Conservation (phyloP, 2,329 filamentous ascomycete genomes). For the Moelleriella libera region DNA sequence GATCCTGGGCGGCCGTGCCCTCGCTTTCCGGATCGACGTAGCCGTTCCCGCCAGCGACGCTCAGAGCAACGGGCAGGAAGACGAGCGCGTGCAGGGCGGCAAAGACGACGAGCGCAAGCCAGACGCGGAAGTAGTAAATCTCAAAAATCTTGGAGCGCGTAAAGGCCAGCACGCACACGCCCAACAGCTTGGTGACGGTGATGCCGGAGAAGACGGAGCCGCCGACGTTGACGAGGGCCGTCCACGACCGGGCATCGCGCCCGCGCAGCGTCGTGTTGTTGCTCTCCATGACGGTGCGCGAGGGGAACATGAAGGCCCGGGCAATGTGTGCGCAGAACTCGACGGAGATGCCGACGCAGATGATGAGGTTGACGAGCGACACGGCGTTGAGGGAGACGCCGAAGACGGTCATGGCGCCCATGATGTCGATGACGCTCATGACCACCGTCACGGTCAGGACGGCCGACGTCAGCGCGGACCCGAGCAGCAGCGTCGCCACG, state of each 20-base stretch:
- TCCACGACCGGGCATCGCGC: conserved; percentile 78
- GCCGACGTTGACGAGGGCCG: conserved; percentile 86
- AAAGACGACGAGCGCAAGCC: conserved; percentile 82
- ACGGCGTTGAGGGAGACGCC: conserved; percentile 89
- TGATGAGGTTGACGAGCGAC: conserved; percentile 88
- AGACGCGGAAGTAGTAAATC: conserved; percentile 97
- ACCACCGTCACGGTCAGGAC: conserved; percentile 76
- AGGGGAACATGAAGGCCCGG: conserved; percentile 89
- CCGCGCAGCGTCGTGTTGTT: conserved; percentile 67
- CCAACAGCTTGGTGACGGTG: conserved; percentile 86
- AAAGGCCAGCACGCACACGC: conserved; percentile 84
- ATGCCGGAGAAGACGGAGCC: conserved; percentile 93
- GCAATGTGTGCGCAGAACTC: conserved; percentile 98
- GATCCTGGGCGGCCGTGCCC: conserved; percentile 78
- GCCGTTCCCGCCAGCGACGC: conserved; percentile 70
- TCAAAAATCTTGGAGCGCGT: conserved; percentile 98
- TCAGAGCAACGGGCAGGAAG: conserved; percentile 81
- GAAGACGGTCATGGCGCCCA: conserved; percentile 84
- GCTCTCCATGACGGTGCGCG: conserved; percentile 61
- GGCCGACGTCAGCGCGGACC: conserved; percentile 66
- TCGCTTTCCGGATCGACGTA: conserved; percentile 81
- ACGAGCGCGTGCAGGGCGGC: conserved; percentile 80
- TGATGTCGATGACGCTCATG: conserved; percentile 91
- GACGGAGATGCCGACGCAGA: conserved; percentile 90
- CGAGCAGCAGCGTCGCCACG: conserved; percentile 67